Base-by-base conservation (phyloP, 169 alveolate genomes). In the Eimeria zaria region DNA sequence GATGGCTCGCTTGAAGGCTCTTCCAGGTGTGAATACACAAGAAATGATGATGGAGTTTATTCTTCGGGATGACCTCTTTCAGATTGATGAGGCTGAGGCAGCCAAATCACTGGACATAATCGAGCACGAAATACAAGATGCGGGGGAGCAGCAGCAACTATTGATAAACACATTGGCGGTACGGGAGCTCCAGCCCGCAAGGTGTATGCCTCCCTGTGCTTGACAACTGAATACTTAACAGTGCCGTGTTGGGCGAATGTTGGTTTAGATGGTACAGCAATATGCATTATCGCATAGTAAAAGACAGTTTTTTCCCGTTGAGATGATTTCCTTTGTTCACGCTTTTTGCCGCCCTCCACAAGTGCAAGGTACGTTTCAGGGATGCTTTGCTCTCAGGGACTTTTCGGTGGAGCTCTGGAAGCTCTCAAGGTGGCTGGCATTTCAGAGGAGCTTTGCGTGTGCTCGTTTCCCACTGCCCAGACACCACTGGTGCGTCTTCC, bases 391-490 rank as follows among this genome's bases (percentile, higher is more conserved):
- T 33, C 36, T 51, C 93, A 87, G 93, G 60, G 71, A 44, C 93
- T 87, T 27, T 62, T 87, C 22, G 93, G 80, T 20, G 93, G 93
- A 58, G 93, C 81, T 9, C 80, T 87, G 64, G 93, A 87, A 48
- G 53, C 83, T 64, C 22, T 62, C 62, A 39, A 67, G 41, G 93
- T 62, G 44, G 53, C 44, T 41, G 71, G 93, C 83, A 87, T 87
- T 62, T 36, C 22, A 16, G 93, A 87, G 27, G 44, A 44, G 48
- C 73, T 87, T 62, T 41, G 81, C n/a, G 81, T 87, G 60, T 87
- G 58, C 33, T 87, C 93, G 51, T 87, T 87, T 27, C 93, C 93
- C 64, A 87, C 78, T 33, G 41, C 51, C 69, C 93, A 58, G 80
- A 41, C 93, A 22, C 64, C 81, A 39, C 64, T 87, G 39, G 93